These are phyloP conservation scores for Davidsoniella neocaledoniae DNA, from an alignment of 2,329 filamentous ascomycete species.

Conservation along the genomic window DNA sequence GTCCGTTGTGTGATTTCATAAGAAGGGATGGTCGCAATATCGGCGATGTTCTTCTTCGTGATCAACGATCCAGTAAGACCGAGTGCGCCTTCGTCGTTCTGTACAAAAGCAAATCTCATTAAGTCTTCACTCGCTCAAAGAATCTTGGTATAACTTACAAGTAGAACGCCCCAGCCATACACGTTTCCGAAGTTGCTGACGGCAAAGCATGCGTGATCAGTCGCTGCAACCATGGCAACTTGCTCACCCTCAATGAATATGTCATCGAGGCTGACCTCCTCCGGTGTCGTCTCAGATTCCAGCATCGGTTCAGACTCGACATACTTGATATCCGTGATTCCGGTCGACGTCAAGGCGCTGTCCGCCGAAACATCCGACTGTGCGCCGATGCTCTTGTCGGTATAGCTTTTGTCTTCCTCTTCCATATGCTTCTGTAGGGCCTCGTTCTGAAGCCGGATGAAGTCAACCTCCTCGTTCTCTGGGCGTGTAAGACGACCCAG, in stretches of 20 bases:
- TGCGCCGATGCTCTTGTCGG: too few species aligned
- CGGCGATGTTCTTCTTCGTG: slow-evolving; percentile 1
- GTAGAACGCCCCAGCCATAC: slow-evolving; percentile 52
- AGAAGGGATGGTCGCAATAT: slow-evolving; percentile 1
- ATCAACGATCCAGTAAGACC: slow-evolving; percentile 27
- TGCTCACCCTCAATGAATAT: slow-evolving; percentile 28
- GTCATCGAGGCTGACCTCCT: slow-evolving; percentile 25
- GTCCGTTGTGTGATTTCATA: slow-evolving; percentile 11
- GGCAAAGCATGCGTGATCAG: slow-evolving; percentile 46
- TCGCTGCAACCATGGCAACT: slow-evolving; percentile 42
- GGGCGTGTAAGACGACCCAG: slow-evolving; percentile 36
- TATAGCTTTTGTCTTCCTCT: too few species aligned
- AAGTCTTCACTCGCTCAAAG: not conserved
- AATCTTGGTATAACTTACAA: slow-evolving; percentile 19
- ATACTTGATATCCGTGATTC: slow-evolving; percentile 36
- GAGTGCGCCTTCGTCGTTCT: slow-evolving; percentile 31
- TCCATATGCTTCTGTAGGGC: not conserved
- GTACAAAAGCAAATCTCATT: not conserved
- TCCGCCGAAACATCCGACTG: slow-evolving; percentile 22
- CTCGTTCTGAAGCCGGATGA: not conserved
- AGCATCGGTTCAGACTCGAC: slow-evolving; percentile 36
- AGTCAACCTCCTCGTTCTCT: not conserved
- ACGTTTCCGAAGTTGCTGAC: slow-evolving; percentile 44
- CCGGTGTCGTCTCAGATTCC: slow-evolving; percentile 6
- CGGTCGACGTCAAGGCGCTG: slow-evolving; percentile 20